Evolutionary conservation across 306 rosid species (phyloP).

Genomic region (Casuarina glauca): DNA sequence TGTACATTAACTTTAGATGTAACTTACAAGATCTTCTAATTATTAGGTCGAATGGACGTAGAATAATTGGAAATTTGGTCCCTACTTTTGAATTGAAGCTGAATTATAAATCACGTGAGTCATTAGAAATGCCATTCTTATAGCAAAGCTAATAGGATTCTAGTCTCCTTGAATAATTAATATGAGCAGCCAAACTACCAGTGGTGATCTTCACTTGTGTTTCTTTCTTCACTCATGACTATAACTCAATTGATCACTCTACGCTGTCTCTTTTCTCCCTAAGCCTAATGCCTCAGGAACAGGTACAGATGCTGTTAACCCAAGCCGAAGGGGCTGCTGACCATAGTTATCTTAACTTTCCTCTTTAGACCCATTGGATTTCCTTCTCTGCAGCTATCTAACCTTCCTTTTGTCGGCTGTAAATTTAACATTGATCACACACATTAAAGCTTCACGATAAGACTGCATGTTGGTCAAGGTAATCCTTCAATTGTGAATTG

Average conservation of each 20-base stretch:
- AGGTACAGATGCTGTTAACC: no score
- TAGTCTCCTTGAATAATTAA: neutral
- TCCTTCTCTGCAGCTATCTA: neutral
- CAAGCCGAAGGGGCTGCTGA: neutral
- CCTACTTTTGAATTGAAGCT: slow-evolving; percentile 8
- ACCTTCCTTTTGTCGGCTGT: no score
- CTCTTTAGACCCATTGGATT: neutral
- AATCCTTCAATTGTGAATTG: neutral
- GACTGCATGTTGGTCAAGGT: no score
- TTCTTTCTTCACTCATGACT: neutral
- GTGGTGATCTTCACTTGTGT: neutral
- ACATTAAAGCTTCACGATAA: no score
- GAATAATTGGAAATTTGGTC: neutral
- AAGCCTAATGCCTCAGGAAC: neutral
- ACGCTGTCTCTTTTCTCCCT: neutral
- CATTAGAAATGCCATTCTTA: neutral
- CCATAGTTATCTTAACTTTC: neutral
- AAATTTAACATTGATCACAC: no score
- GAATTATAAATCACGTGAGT: neutral
- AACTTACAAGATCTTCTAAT: neutral
- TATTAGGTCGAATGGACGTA: neutral
- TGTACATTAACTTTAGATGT: neutral
- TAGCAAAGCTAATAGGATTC: neutral
- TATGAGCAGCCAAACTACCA: neutral
- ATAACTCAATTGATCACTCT: neutral